Evolutionary conservation across 2,329 filamentous ascomycete genomes (phyloP).

Genomic region (Pseudocercospora crystallina): DNA sequence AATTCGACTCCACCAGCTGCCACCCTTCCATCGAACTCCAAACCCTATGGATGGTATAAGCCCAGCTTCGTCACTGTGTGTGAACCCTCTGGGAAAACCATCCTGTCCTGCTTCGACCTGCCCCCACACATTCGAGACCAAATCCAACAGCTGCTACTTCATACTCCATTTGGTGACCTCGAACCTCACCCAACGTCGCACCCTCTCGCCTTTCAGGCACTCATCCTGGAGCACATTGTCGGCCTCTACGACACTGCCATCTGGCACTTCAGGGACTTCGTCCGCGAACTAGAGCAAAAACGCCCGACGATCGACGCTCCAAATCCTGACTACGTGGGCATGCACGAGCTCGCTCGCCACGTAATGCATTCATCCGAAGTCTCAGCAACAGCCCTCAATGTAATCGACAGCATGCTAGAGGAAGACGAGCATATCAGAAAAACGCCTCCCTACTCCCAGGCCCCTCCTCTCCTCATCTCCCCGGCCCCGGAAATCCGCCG

Average conservation of each 20-base stretch:
- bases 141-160: not conserved
- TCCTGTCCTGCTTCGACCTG: constrained; percentile 15
- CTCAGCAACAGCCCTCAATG: constrained; percentile 14
- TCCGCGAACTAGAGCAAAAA: constrained; percentile 17
- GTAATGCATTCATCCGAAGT: constrained; percentile 25
- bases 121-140: not conserved
- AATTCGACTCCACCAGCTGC: not conserved
- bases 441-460: not conserved
- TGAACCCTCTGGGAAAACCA: not conserved
- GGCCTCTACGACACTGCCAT: constrained; percentile 18
- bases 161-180: not conserved
- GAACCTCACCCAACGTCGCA: not conserved
- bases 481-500: constrained; percentile 9
- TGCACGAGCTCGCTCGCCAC: constrained; percentile 27
- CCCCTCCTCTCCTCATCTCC: not conserved
- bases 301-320: constrained; percentile 8
- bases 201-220: constrained; percentile 16
- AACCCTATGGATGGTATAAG: constrained; percentile 17
- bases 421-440: not conserved
- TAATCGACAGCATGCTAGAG: constrained; percentile 18
- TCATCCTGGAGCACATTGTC: constrained; percentile 19
- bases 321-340: constrained; percentile 9
- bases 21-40: not conserved
- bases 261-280: constrained; percentile 19
- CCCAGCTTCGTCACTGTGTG: constrained; percentile 13